Base-by-base conservation (phyloP, 495 filamentous ascomycete genomes). In the Penicillium alfredii region DNA sequence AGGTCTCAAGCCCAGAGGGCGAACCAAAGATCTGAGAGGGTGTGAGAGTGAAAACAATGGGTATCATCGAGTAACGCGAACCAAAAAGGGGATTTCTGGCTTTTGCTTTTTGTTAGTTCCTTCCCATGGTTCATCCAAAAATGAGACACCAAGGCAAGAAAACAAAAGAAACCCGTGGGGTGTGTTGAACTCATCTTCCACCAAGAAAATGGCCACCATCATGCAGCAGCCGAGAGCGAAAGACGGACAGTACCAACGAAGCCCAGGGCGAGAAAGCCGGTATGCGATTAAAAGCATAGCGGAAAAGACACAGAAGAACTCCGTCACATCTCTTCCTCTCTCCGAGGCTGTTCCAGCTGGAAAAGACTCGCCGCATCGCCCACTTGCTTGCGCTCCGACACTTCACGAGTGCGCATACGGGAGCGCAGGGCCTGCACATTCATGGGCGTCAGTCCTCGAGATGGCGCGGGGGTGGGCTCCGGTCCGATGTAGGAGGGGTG, bases 361-460 rank as follows among this genome's bases (percentile, higher is more conserved):
- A 68, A 56, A 63, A 71, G 79, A 71, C 52, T 77, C 71, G 67
- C 85, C 28, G 78, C 78, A 60, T 94, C 88, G 38, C 86, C 87
- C 27, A 94, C 88, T 65, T 94, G 88, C 62, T 82, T 82, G 33
- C 88, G 71, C 58, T 86, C 86, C 33, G 83, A 82, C 26, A 94
- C 70, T 61, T 94, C 88, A 54, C 77, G 73, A 35, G 74, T 67
- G 42, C 65, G 64, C 46, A 76, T 57, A 29, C 69, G 63, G 25
- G 60, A 59, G 38, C 66, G 61, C 46, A 68, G 63, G 25, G 76
- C 61, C 78, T 81, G 49, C 56, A 69, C 64, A 60, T 78, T 71
- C 52, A 79, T 76, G 46, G 78, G 69, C 74, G 86, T 82, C 86
- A 92, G 84, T 92, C 86, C 86, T 86, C 77, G 86, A 72, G 85